Percentiles rank a stretch among this genome's conserved stretches.
Evolutionary conservation across 202 grass and related monocot genomes (phyloP).

Genomic region (Alloteropsis angusta): DNA sequence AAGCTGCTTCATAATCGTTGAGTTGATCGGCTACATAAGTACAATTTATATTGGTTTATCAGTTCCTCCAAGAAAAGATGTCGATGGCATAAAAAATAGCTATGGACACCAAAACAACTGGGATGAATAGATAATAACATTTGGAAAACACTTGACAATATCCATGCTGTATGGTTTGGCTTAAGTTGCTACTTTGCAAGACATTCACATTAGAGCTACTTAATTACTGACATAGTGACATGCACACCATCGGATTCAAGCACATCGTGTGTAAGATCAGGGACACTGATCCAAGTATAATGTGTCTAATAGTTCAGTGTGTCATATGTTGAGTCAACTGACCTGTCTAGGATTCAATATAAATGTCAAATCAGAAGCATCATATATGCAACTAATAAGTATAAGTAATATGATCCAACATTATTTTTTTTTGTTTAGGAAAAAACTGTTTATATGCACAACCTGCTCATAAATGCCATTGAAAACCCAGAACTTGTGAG

Average conservation of each 20-base stretch:
- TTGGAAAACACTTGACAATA: neutral
- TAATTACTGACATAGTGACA: neutral
- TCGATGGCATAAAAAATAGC: neutral
- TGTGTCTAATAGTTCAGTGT: neutral
- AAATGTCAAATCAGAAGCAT: neutral
- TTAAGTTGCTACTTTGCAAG: neutral
- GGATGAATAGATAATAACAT: conserved; percentile 1
- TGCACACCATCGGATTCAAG: neutral
- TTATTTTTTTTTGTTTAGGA: neutral
- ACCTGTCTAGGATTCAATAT: neutral
- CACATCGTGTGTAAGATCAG: neutral
- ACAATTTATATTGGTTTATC: conserved; percentile 1
- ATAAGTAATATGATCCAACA: neutral
- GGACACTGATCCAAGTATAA: neutral
- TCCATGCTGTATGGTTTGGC: neutral
- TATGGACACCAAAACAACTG: neutral
- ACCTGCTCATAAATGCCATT: neutral
- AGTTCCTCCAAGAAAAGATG: neutral
- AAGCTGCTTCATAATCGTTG: conserved; percentile 63
- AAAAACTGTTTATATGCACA: neutral
- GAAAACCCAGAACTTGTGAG: neutral
- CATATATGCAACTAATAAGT: neutral
- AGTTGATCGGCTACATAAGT: conserved; percentile 65
- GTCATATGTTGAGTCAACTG: neutral
- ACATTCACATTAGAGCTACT: neutral